A percentile compares a stretch with the other conserved stretches of the same genome.
These are phyloP conservation scores for Nothophoma quercina DNA, from an alignment of 2,329 filamentous ascomycete species.

Conservation along the genomic window DNA sequence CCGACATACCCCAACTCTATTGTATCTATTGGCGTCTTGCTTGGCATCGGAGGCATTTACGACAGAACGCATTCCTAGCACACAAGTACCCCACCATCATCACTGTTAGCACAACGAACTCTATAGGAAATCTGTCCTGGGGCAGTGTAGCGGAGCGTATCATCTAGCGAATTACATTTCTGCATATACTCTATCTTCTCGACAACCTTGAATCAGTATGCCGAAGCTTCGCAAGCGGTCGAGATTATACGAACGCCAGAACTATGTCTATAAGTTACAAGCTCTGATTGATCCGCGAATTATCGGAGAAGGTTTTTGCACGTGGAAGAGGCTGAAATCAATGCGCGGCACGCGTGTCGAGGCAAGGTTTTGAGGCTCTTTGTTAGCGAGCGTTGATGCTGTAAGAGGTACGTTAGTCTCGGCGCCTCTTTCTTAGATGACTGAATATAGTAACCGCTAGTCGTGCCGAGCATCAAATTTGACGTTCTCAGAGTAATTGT, in stretches of 20 bases:
- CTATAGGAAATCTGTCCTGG: neutral
- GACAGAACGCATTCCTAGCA: neutral
- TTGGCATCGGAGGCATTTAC: neutral
- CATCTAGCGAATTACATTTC: neutral
- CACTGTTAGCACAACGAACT: neutral
- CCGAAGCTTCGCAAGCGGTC: neutral
- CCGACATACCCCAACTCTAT: neutral
- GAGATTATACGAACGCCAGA: too few relatives aligned
- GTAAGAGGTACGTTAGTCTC: neutral
- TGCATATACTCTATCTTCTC: neutral
- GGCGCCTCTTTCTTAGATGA: neutral
- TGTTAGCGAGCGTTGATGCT: slow-evolving; percentile 2
- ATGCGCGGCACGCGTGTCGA: too few relatives aligned
- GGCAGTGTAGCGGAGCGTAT: neutral
- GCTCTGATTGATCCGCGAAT: neutral
- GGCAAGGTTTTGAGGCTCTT: neutral
- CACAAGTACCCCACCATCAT: neutral
- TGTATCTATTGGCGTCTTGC: slow-evolving; percentile 5
- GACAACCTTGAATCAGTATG: neutral
- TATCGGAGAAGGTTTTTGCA: slow-evolving; percentile 1
- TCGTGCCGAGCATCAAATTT: too few relatives aligned
- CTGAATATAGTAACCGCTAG: neutral
- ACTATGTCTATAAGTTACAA: too few relatives aligned
- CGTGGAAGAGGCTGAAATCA: neutral
- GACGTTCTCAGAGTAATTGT: too few relatives aligned